These are phyloP conservation scores for Baudoinia panamericana DNA, from an alignment of 495 filamentous ascomycete genomes.

Conservation along the genomic window DNA sequence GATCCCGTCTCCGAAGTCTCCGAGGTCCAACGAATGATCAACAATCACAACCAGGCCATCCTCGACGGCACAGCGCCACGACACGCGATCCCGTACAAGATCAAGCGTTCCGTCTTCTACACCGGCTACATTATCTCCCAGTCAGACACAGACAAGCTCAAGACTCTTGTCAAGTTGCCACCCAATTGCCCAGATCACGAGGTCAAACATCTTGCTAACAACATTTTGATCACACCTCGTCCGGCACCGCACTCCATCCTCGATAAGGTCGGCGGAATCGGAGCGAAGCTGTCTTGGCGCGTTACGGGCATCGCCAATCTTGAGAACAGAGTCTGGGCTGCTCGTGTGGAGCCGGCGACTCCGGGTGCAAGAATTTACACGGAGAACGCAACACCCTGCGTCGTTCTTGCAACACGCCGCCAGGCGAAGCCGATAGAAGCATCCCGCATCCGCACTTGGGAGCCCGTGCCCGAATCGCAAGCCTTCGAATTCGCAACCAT, in stretches of 20 bases:
- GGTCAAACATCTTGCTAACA: conserved; percentile 74
- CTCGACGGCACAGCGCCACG: conserved; percentile 30
- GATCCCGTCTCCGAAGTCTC: conserved; percentile 72
- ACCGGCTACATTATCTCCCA: conserved; percentile 80
- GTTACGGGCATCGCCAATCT: conserved; percentile 59
- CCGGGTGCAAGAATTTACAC: conserved; percentile 50
- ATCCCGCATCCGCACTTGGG: conserved; percentile 72
- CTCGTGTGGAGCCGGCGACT: conserved; percentile 46
- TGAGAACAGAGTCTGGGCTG: conserved; percentile 80
- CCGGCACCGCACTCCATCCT: conserved; percentile 54
- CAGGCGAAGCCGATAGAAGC: conserved; percentile 68
- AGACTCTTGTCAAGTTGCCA: conserved; percentile 51
- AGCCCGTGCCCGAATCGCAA: conserved; percentile 50
- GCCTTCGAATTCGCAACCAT: conserved; percentile 59
- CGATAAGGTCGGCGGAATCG: conserved; percentile 72
- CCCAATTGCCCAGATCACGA: conserved; percentile 45
- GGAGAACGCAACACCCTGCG: conserved; percentile 41
- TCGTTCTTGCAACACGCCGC: conserved; percentile 36
- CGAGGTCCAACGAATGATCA: conserved; percentile 80
- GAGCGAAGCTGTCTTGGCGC: conserved; percentile 68
- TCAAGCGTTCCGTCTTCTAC: conserved; percentile 81
- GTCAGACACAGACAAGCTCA: conserved; percentile 53
- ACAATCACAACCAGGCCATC: conserved; percentile 58
- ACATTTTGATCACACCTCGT: conserved; percentile 72
- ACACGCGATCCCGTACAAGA: conserved; percentile 38